Evolutionary conservation across 768 basidiomycete genomes (phyloP), one percentile per base, ranked within the genome.

Genomic region (Boletus barrowsii): DNA sequence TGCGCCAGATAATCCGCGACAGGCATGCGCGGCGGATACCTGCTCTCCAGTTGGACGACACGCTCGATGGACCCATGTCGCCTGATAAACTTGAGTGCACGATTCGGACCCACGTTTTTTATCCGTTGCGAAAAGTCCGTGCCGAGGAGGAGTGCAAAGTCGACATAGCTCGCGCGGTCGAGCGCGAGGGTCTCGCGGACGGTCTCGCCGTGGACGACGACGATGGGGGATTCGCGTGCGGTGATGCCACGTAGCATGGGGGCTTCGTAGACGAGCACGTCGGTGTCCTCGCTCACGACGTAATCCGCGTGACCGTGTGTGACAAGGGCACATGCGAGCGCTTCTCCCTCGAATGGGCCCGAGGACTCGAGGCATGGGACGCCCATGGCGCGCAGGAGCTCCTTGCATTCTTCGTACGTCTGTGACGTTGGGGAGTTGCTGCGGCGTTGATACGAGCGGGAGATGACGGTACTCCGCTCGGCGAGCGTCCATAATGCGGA

Each of bases 41-140:
- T 82, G 7, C 68, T 73, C 60, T 80, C 79, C 15, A 65, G 63
- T 56, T 79, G 74, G 18, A 94, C 69, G 32, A 93, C 75, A 7
- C 75, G 71, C 68, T 93, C 91, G 60, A 96, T 93, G 8, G 80
- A 77, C 5, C 83, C 83, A 65, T 93, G 72, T 59, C 81, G 74
- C 47, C 78, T 79, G 47, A 96, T 90, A 58, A 88, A 82, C 60
- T 83, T 84, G 62, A 91, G 82, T 2, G 92, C 92, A 3, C 84
- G 84, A 0, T 73, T 64, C 1, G 93, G 93, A 1, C 94, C 94
- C 2, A 96, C 75, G 55, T 87, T 84, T 52, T 82, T 87, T 54
- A 97, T 89, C 5, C 94, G 83, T 43, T 86, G 83, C 0, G 90
- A 87, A 62, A 96, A 95, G 70, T 97, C 94, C 3, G 93, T 96